Conservation (phyloP, 768 basidiomycete genomes). For the Suillus hirtellus region DNA sequence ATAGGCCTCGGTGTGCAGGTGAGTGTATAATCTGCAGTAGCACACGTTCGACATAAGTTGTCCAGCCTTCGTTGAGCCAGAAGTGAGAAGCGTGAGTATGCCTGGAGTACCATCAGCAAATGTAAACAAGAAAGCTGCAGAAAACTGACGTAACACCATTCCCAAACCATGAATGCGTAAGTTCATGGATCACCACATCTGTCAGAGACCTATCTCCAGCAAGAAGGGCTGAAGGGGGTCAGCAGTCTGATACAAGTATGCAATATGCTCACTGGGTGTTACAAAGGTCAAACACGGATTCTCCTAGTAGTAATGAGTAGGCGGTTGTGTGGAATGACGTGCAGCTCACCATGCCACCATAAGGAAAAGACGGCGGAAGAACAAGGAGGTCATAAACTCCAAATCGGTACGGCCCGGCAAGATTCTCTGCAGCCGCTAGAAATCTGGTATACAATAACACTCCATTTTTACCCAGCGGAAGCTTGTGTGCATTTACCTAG, state of each 20-base stretch:
- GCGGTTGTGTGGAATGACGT: neutral
- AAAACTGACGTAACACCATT: constrained; percentile 47
- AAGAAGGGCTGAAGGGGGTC: constrained; percentile 40
- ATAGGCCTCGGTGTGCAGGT: constrained; percentile 49
- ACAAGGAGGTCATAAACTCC: constrained; percentile 59
- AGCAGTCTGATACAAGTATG: neutral
- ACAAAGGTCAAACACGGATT: constrained; percentile 55
- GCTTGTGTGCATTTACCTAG: constrained; percentile 34
- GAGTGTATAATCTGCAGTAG: constrained; percentile 47
- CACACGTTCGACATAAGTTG: constrained; percentile 61
- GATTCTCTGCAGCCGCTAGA: constrained; percentile 46
- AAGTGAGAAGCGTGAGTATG: constrained; percentile 45
- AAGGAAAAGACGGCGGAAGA: constrained; percentile 59
- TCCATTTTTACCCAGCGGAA: neutral
- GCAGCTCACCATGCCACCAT: constrained; percentile 47
- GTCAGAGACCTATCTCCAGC: constrained; percentile 58
- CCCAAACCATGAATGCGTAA: constrained; percentile 56
- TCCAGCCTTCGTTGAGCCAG: constrained; percentile 59
- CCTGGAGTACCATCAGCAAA: constrained; percentile 19
- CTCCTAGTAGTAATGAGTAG: constrained; percentile 36
- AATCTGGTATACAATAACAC: constrained; percentile 34
- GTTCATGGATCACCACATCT: constrained; percentile 55
- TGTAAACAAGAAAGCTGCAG: neutral
- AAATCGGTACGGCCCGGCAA: constrained; percentile 52
- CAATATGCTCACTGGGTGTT: constrained; percentile 44